phyloP scores from a whole-genome alignment of 441 rosid species.

The Erodium trifolium region DNA sequence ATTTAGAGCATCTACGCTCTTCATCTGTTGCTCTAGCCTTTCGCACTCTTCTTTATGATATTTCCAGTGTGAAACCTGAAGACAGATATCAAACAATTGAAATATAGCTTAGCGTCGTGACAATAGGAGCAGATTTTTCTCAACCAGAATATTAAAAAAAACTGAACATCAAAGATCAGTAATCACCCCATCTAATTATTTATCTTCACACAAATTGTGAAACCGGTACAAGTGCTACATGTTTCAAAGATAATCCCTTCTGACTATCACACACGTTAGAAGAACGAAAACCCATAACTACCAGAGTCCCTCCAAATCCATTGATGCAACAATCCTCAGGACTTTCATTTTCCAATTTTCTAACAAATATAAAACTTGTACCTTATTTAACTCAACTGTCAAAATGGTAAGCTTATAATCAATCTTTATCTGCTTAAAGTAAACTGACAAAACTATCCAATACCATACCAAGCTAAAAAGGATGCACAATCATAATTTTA shows the following conservation, averaged over 20 bases:
- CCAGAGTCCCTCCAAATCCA: no score
- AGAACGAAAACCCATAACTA: no score
- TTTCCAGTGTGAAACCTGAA: conserved; percentile 58
- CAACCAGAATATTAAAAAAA: no score
- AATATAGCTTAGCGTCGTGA: neutral
- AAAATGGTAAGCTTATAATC: no score
- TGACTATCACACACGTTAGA: neutral
- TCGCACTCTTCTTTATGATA: conserved; percentile 74
- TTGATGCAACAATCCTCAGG: neutral
- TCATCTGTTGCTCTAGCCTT: conserved; percentile 76
- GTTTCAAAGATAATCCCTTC: neutral
- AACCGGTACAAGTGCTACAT: neutral
- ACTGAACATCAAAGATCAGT: neutral
- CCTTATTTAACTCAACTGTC: no score
- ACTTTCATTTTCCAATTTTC: no score
- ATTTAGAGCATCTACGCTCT: conserved; percentile 39
- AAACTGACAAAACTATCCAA: no score
- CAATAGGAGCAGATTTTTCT: neutral
- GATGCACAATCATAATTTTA: neutral
- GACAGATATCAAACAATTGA: neutral
- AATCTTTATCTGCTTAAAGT: no score
- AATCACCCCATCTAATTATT: neutral
- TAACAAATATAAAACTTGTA: no score
- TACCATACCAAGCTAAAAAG: neutral
- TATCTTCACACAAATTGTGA: neutral